A percentile compares a stretch with the other conserved stretches of the same genome.
Evolutionary conservation across 2,329 filamentous ascomycete species (phyloP).

Genomic region (Periconia digitata): DNA sequence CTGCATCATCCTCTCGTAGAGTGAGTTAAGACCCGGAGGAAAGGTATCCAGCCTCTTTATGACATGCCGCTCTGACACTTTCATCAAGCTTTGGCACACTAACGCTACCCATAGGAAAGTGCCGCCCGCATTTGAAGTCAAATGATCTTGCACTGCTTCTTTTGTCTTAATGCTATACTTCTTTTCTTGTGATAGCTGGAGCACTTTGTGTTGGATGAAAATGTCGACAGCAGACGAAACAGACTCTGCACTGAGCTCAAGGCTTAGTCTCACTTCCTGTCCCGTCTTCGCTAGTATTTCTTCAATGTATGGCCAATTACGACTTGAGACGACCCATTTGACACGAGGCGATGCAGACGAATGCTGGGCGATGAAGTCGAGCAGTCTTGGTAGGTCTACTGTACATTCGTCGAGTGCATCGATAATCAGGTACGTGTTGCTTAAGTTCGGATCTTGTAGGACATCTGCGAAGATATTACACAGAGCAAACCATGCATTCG

Average conservation of each 20-base stretch:
- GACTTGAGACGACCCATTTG: conserved; percentile 40
- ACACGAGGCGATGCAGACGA: conserved; percentile 27
- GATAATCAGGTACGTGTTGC: conserved; percentile 2
- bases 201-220: conserved; percentile 43
- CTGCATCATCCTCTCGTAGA: conserved; percentile 46
- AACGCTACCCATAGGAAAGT: conserved; percentile 42
- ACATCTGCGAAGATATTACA: conserved; percentile 44
- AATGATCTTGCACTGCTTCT: conserved; percentile 10
- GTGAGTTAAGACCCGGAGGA: conserved; percentile 38
- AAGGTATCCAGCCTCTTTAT: conserved; percentile 5
- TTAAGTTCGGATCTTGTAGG: conserved; percentile 40
- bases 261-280: conserved; percentile 25
- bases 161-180: neutral
- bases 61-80: conserved; percentile 2
- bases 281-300: conserved; percentile 19
- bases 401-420: conserved; percentile 12
- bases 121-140: conserved; percentile 36
- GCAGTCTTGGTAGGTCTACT: conserved; percentile 6
- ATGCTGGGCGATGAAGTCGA: conserved; percentile 6
- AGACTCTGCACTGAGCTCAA: conserved; percentile 33
- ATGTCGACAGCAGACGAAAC: conserved; percentile 38
- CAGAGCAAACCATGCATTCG: conserved; percentile 24
- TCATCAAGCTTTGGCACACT: conserved; percentile 36
- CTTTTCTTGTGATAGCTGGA: conserved; percentile 16
- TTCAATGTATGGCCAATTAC: conserved; percentile 44